Percentiles rank a stretch among this genome's conserved stretches.
Evolutionary conservation across 2,329 filamentous ascomycete species (phyloP).

Genomic region (Calonectria leucothoes): DNA sequence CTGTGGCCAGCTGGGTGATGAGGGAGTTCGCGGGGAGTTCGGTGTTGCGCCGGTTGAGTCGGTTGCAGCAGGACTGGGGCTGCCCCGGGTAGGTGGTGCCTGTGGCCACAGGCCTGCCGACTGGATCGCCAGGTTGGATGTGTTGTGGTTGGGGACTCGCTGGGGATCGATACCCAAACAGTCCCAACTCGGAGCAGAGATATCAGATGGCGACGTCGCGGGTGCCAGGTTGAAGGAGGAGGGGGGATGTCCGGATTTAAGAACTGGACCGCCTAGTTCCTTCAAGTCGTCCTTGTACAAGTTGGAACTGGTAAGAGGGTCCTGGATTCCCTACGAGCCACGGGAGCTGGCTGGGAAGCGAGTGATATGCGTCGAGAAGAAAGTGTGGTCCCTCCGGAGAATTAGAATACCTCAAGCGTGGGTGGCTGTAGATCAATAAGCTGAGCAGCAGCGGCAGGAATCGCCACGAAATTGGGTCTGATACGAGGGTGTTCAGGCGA

Average conservation of each 20-base stretch:
- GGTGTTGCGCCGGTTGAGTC: conserved; percentile 49
- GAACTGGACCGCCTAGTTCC: conserved; percentile 4
- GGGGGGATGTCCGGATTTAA: not conserved
- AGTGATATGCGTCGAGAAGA: conserved; percentile 18
- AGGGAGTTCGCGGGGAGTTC: conserved; percentile 50
- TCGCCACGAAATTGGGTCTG: conserved; percentile 26
- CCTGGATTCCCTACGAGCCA: conserved; percentile 10
- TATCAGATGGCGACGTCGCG: conserved; percentile 1
- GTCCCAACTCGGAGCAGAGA: conserved; percentile 40
- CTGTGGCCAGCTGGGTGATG: conserved; percentile 47
- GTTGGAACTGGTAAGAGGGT: conserved; percentile 3
- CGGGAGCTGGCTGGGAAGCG: conserved; percentile 18
- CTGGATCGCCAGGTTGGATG: conserved; percentile 49
- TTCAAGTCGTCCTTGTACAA: not conserved
- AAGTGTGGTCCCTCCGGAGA: conserved; percentile 23
- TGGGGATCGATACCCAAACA: conserved; percentile 50
- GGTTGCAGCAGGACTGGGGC: conserved; percentile 45
- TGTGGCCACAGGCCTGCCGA: conserved; percentile 49
- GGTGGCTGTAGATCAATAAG: conserved; percentile 32
- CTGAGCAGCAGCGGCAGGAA: conserved; percentile 22
- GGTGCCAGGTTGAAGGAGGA: conserved; percentile 17
- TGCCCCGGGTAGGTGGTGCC: conserved; percentile 46
- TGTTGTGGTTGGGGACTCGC: conserved; percentile 43
- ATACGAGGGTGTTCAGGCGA: conserved; percentile 23
- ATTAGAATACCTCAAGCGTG: conserved; percentile 27